Evolutionary conservation across 768 basidiomycete species (phyloP).

Genomic region (Kwoniella sp.): DNA sequence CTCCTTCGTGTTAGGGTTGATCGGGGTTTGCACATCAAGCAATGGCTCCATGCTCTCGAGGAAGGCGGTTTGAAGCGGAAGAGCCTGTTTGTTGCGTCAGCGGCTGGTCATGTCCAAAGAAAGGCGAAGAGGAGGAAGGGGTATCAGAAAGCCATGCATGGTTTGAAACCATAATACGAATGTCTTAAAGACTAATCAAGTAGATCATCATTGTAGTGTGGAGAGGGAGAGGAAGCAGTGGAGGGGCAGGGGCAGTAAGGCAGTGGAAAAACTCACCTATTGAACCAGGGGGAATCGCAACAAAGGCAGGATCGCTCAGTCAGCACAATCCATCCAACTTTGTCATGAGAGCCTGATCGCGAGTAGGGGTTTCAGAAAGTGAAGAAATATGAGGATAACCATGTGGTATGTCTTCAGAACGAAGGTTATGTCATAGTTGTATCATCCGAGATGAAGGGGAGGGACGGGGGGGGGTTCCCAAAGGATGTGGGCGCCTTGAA

Average conservation of each 20-base stretch:
- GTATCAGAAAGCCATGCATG: slow-evolving; percentile 53
- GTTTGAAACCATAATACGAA: slow-evolving; percentile 49
- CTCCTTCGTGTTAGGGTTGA: slow-evolving; percentile 16
- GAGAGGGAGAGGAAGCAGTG: slow-evolving; percentile 32
- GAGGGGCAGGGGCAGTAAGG: slow-evolving; percentile 1
- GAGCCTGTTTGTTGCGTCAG: slow-evolving; percentile 55
- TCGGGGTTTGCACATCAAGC: slow-evolving; percentile 56
- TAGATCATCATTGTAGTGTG: slow-evolving; percentile 57
- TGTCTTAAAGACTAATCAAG: slow-evolving; percentile 75
- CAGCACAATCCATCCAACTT: background rate
- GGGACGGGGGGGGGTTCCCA: no score
- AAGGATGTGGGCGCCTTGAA: background rate
- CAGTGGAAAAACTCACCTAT: slow-evolving; percentile 51
- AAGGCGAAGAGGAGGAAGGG: background rate
- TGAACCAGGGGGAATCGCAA: background rate
- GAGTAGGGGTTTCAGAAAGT: slow-evolving; percentile 44
- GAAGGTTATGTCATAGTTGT: slow-evolving; percentile 51
- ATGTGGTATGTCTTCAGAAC: slow-evolving; percentile 50
- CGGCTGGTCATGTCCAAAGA: background rate
- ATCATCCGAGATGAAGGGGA: slow-evolving; percentile 35
- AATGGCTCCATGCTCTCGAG: slow-evolving; percentile 72
- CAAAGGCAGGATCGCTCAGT: slow-evolving; percentile 12
- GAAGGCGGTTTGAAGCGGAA: slow-evolving; percentile 73
- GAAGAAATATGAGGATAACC: slow-evolving; percentile 50
- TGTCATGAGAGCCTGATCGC: background rate